Percentiles rank a stretch among this genome's conserved stretches.
Conservation (phyloP, 1,139 yeast genomes). For the Martiniozyma asiatica region DNA sequence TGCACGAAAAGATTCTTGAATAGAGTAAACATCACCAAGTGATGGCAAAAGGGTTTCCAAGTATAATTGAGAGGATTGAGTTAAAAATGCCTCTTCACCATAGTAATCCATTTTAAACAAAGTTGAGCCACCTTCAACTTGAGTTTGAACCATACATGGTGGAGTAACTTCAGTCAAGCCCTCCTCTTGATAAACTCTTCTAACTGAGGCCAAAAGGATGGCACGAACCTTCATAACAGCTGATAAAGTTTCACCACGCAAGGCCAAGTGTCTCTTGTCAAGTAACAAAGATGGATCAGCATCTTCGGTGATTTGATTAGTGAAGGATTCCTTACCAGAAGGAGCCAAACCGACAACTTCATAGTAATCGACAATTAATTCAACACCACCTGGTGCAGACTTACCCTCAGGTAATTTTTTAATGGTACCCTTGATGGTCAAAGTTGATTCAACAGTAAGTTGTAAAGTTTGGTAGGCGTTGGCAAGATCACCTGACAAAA, state of each 20-base stretch:
- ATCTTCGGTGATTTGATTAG: conserved; percentile 86
- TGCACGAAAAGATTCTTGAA: conserved; percentile 98
- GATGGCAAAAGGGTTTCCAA: conserved; percentile 95
- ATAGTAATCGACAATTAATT: conserved; percentile 81
- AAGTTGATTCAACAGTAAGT: conserved; percentile 79
- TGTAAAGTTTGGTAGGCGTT: conserved; percentile 76
- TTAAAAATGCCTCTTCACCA: conserved; percentile 92
- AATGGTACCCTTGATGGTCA: conserved; percentile 68
- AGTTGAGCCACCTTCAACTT: conserved; percentile 98
- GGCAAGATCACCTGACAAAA: conserved; percentile 83
- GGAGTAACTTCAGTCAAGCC: conserved; percentile 87
- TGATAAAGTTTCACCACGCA: conserved; percentile 90
- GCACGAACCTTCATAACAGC: conserved; percentile 97
- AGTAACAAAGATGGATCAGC: conserved; percentile 87
- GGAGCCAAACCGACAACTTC: conserved; percentile 89
- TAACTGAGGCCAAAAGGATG: conserved; percentile 54
- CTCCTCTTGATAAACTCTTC: conserved; percentile 70
- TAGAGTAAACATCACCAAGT: conserved; percentile 91
- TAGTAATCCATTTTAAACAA: conserved; percentile 87
- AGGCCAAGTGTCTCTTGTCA: conserved; percentile 89
- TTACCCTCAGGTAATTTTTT: conserved; percentile 89
- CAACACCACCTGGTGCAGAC: conserved; percentile 96
- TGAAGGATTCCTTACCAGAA: conserved; percentile 87
- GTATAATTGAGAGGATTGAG: conserved; percentile 95
- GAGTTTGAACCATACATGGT: conserved; percentile 99